A percentile compares a stretch with the other conserved stretches of the same genome.
Evolutionary conservation across 345 rosid species (phyloP).

Genomic region (Aquilaria yunnanensis): DNA sequence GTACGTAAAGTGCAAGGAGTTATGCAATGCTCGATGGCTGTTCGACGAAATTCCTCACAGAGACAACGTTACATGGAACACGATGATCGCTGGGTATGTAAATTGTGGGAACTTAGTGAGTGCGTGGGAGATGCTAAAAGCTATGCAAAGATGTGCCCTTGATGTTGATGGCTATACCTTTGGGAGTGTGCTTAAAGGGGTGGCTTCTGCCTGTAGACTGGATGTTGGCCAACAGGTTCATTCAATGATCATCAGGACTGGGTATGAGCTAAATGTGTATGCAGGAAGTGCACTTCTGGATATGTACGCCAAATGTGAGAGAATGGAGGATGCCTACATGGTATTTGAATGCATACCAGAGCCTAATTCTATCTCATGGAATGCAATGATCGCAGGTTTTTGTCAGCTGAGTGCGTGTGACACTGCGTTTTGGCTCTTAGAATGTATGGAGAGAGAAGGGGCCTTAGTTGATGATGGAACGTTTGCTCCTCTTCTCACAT

Average conservation of each 20-base stretch:
- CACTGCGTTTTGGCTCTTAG: conserved; percentile 43
- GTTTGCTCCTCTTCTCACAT: conserved; percentile 68
- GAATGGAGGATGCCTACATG: conserved; percentile 39
- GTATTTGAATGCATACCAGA: conserved; percentile 41
- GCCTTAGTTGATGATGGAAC: conserved; percentile 56
- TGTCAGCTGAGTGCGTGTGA: conserved; percentile 34
- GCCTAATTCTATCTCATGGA: conserved; percentile 64
- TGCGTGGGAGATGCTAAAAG: conserved; percentile 34
- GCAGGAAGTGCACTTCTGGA: conserved; percentile 63
- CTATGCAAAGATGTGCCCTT: conserved; percentile 35
- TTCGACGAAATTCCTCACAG: conserved; percentile 55
- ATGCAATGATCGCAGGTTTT: conserved; percentile 69
- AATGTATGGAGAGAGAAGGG: conserved; percentile 49
- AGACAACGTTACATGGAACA: conserved; percentile 68
- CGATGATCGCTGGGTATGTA: conserved; percentile 58
- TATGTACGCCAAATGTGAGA: conserved; percentile 67
- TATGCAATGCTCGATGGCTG: conserved; percentile 34
- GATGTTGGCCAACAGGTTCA: conserved; percentile 56
- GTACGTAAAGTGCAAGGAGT: conserved; percentile 21
- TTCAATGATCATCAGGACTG: conserved; percentile 40
- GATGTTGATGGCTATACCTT: conserved; percentile 44
- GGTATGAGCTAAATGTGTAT: conserved; percentile 40
- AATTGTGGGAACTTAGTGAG: conserved; percentile 35
- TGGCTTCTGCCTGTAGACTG: conserved; percentile 35
- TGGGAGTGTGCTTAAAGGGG: conserved; percentile 60